phyloP scores from a whole-genome alignment of 75 land plant genomes.

The Sequoia sempervirens region DNA sequence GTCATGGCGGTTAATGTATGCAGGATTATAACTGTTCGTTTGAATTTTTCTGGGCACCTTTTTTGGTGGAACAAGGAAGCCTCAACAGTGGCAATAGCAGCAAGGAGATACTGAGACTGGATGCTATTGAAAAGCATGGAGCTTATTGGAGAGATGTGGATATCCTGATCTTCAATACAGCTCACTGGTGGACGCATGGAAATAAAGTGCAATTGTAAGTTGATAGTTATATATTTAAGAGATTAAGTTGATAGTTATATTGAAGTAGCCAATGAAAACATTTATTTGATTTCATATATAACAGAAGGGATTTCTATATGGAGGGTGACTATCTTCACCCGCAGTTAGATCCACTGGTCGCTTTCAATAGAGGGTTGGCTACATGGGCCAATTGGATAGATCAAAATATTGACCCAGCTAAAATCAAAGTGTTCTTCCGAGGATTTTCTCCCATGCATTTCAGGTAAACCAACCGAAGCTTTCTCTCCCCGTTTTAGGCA shows the following conservation, averaged over 20 bases:
- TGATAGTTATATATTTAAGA: no score
- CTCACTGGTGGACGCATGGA: slow-evolving; percentile 50
- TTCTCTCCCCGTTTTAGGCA: no score
- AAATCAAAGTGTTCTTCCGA: no score
- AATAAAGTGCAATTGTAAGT: slow-evolving; percentile 9
- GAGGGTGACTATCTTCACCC: not conserved
- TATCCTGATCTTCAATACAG: slow-evolving; percentile 37
- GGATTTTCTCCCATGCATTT: no score
- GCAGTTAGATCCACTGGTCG: not conserved
- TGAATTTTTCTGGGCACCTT: slow-evolving; percentile 45
- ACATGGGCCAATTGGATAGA: not conserved
- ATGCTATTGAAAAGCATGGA: slow-evolving; percentile 19
- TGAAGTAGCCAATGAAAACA: no score
- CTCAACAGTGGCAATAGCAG: slow-evolving; percentile 3
- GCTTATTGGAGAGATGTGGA: slow-evolving; percentile 31
- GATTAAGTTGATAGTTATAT: no score
- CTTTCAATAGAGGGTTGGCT: not conserved
- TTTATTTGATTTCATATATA: no score
- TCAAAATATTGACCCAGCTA: not conserved
- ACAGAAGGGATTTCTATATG: not conserved
- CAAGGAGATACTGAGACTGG: slow-evolving; percentile 22
- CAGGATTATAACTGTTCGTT: slow-evolving; percentile 45
- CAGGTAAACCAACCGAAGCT: no score
- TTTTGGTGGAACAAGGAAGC: slow-evolving; percentile 35
- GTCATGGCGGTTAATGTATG: not conserved